A percentile compares a stretch with the other conserved stretches of the same genome.
Conservation (phyloP, 78 protist genomes). For the Creolimax fragrantissima region DNA sequence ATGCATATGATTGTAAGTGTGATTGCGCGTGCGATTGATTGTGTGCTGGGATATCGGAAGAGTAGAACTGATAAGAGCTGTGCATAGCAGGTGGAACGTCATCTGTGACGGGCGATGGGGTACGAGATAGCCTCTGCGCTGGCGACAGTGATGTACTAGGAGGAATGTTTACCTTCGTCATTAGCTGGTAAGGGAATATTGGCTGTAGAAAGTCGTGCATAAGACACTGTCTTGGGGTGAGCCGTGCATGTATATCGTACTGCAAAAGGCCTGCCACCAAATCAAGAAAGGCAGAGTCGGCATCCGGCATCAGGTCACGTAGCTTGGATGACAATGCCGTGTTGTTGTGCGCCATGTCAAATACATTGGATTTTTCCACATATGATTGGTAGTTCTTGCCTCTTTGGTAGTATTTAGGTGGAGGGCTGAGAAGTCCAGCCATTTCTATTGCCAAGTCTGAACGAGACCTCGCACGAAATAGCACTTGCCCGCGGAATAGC, state of each 20-base stretch:
- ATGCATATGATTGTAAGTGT: no score
- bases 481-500: slow-evolving; percentile 63
- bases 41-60: no score
- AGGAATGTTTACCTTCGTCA: no score
- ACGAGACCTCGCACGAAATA: slow-evolving; percentile 58
- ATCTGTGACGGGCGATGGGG: no score
- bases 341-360: not conserved
- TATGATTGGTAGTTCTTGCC: not conserved
- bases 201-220: not conserved
- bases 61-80: no score
- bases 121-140: no score
- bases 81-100: no score
- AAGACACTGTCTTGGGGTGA: not conserved
- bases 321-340: not conserved
- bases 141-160: no score
- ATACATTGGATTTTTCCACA: not conserved
- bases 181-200: no score
- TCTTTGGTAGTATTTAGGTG: not conserved
- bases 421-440: not conserved
- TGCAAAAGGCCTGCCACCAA: not conserved
- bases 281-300: not conserved
- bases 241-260: not conserved
- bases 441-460: not conserved
- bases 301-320: not conserved
- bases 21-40: no score